Percentiles rank a stretch among this genome's conserved stretches.
Evolutionary conservation across 2,329 filamentous ascomycete species (phyloP).

Genomic region (Paraphaeosphaeria minitans): DNA sequence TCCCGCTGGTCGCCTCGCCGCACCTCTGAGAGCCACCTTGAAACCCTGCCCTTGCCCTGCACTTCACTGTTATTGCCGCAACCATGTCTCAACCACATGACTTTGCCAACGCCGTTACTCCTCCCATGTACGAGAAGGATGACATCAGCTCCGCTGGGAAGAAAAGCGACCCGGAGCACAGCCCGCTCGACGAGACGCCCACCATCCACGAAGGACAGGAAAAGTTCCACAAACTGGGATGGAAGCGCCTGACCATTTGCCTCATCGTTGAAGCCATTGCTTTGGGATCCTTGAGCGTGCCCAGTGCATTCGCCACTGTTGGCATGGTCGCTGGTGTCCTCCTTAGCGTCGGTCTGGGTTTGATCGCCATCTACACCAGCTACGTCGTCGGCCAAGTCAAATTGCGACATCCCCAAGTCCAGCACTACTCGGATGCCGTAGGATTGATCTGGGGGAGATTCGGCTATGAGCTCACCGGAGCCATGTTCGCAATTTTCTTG

Average conservation of each 20-base stretch:
- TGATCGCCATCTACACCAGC: conserved; percentile 66
- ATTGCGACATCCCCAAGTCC: conserved; percentile 62
- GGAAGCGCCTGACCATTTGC: conserved; percentile 57
- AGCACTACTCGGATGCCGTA: conserved; percentile 72
- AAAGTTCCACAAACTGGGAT: conserved; percentile 53
- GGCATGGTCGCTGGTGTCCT: conserved; percentile 55
- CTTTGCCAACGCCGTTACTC: conserved; percentile 16
- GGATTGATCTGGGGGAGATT: conserved; percentile 64
- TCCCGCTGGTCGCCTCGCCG: background rate
- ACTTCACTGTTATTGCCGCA: background rate
- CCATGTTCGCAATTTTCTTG: conserved; percentile 53
- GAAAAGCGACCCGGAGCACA: conserved; percentile 42
- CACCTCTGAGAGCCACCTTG: background rate
- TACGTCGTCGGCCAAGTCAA: conserved; percentile 67
- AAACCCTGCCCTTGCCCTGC: background rate
- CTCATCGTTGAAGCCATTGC: conserved; percentile 59
- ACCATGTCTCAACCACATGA: conserved; percentile 2
- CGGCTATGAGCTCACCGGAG: conserved; percentile 59
- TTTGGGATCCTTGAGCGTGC: conserved; percentile 53
- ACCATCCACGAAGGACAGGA: conserved; percentile 45
- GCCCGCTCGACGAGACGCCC: conserved; percentile 34
- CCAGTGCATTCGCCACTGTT: conserved; percentile 52
- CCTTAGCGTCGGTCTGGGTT: conserved; percentile 55
- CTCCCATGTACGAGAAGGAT: conserved; percentile 30
- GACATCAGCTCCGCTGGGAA: conserved; percentile 34